Conservation (phyloP, 2,329 filamentous ascomycete species). For the Colletotrichum siamense region DNA sequence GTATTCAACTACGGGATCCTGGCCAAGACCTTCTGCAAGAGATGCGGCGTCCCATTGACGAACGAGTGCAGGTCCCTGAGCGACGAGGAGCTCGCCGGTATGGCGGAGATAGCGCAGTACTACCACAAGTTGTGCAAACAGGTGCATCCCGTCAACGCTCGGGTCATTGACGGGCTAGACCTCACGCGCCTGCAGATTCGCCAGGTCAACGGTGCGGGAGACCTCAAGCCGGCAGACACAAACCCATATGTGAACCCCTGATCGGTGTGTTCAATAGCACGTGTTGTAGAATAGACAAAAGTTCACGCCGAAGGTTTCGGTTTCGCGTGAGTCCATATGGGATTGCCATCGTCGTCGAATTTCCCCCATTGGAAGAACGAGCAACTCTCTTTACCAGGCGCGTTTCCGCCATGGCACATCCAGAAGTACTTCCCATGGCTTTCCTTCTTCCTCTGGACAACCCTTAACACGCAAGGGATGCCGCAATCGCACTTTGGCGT, state of each 20-base stretch:
- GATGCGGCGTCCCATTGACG: constrained; percentile 50
- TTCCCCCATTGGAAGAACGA: constrained; percentile 84
- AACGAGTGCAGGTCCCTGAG: constrained; percentile 34
- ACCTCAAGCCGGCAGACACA: constrained; percentile 38
- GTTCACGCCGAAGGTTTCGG: background rate
- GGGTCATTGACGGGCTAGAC: constrained; percentile 44
- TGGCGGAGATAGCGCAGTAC: constrained; percentile 30
- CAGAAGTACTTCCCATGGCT: constrained; percentile 86
- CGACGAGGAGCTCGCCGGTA: constrained; percentile 38
- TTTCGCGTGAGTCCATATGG: constrained; percentile 57
- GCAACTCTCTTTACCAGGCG: constrained; percentile 73
- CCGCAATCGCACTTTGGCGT: constrained; percentile 82
- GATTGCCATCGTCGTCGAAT: constrained; percentile 86
- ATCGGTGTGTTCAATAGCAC: background rate
- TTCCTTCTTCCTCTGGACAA: constrained; percentile 79
- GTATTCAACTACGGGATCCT: constrained; percentile 34
- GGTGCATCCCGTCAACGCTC: constrained; percentile 41
- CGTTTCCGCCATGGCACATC: constrained; percentile 85
- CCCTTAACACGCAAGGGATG: constrained; percentile 72
- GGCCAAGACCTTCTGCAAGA: constrained; percentile 53
- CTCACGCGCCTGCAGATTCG: constrained; percentile 29
- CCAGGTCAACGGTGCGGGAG: constrained; percentile 31
- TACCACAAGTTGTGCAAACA: constrained; percentile 22
- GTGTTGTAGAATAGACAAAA: background rate
- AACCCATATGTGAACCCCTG: constrained; percentile 36